phyloP scores from a whole-genome alignment of 2,329 filamentous ascomycete species.

The Talaromyces sp. region DNA sequence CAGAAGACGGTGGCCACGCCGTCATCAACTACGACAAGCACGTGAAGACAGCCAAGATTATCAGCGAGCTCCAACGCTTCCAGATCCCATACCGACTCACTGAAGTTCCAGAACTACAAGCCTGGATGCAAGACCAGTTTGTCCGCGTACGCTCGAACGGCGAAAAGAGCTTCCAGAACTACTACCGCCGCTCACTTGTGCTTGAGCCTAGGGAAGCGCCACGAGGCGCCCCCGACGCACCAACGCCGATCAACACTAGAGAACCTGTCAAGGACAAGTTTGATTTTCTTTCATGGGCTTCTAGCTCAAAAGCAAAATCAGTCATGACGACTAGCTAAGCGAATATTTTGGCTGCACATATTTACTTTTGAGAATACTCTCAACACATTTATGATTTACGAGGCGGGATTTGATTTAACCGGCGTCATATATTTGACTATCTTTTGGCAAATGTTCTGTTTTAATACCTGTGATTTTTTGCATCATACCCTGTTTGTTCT shows the following conservation, averaged over 20 bases:
- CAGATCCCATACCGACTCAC: conserved; percentile 85
- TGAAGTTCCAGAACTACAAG: conserved; percentile 81
- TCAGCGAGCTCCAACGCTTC: conserved; percentile 91
- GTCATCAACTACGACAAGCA: conserved; percentile 99
- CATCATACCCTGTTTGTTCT: conserved; percentile 12
- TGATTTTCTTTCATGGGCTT: conserved; percentile 49
- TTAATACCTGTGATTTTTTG: conserved; percentile 1
- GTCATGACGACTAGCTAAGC: conserved; percentile 29
- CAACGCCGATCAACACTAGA: conserved; percentile 20
- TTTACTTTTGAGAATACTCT: not conserved
- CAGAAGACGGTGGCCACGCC: conserved; percentile 60
- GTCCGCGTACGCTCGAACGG: conserved; percentile 64
- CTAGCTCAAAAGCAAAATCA: conserved; percentile 38
- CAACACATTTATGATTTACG: conserved; percentile 10
- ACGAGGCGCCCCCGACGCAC: conserved; percentile 17
- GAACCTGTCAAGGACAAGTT: conserved; percentile 47
- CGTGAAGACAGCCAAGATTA: conserved; percentile 87
- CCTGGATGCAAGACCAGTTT: conserved; percentile 84
- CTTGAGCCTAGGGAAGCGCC: conserved; percentile 60
- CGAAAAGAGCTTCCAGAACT: conserved; percentile 58
- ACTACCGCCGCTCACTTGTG: conserved; percentile 78
- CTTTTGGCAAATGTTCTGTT: not conserved
- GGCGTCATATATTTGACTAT: conserved; percentile 4
- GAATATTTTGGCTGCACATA: not conserved
- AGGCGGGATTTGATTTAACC: conserved; percentile 6